Conservation (phyloP, 768 basidiomycete species). For the Gelatoporia subvermispora region DNA sequence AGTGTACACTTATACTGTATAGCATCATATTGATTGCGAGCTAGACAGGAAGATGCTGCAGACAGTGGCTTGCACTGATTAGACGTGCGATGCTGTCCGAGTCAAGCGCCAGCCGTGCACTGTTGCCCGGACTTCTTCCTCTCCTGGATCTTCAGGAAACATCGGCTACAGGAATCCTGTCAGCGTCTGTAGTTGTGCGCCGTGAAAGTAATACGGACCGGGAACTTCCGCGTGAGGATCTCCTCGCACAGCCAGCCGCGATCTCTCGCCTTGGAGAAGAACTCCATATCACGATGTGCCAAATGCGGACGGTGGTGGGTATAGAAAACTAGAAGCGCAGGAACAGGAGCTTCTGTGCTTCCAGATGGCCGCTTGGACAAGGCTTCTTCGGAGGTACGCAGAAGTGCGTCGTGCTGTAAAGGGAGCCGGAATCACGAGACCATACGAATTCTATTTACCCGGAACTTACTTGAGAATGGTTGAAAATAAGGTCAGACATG, state of each 20-base stretch:
- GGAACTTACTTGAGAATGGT: slow-evolving; percentile 75
- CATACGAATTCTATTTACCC: not conserved
- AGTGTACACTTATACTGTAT: too few relatives aligned
- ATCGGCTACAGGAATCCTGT: slow-evolving; percentile 51
- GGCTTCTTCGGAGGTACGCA: slow-evolving; percentile 61
- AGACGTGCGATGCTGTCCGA: slow-evolving; percentile 9
- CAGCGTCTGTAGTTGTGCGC: not conserved
- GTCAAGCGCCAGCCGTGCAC: slow-evolving; percentile 81
- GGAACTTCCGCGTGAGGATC: slow-evolving; percentile 57
- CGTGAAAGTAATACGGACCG: slow-evolving; percentile 33
- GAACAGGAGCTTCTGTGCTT: slow-evolving; percentile 13
- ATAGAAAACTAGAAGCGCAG: slow-evolving; percentile 76
- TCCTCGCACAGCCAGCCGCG: slow-evolving; percentile 72
- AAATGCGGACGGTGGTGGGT: slow-evolving; percentile 85
- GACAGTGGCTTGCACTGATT: too few relatives aligned
- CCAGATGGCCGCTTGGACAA: slow-evolving; percentile 3
- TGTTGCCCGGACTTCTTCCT: slow-evolving; percentile 68
- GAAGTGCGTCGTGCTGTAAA: slow-evolving; percentile 71
- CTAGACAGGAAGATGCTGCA: too few relatives aligned
- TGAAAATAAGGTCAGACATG: slow-evolving; percentile 91
- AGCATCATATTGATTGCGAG: too few relatives aligned
- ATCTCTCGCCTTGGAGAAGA: slow-evolving; percentile 61
- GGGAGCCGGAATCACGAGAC: slow-evolving; percentile 2
- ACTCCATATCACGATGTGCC: slow-evolving; percentile 76
- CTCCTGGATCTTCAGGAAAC: slow-evolving; percentile 87